Base-by-base conservation (phyloP, 176 grass and related monocot genomes). In the Typha latifolia region DNA sequence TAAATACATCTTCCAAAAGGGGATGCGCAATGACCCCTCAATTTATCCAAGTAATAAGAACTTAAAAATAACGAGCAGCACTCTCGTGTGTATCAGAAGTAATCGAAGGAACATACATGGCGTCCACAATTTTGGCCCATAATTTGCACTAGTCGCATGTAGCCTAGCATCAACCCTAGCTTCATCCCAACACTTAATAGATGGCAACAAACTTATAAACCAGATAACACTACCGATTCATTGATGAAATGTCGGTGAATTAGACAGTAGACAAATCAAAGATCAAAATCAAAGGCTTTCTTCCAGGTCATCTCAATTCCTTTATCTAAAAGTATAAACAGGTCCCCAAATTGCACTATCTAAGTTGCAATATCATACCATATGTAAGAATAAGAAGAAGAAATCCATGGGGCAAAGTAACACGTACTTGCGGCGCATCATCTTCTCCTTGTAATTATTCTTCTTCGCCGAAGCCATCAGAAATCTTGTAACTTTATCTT, bases 361-460 rank as follows among this genome's bases (percentile, higher is more conserved):
- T 26, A 51, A 12, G 24, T n/a, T 21, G 19, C 22, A 24, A 24
- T 51, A 68, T 22, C 4, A 22, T 49, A 12, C 37, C 43, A 22
- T 13, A 19, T 32, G 37, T 29, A 27, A 12, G 48, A 10, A 9
- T 9, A 9, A 47, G 12, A 51, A 19, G 23, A 68, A 24, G 12
- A 62, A 49, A 61, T 1, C 8, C 1, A 62, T n/a, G 14, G 1
- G 13, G 37, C 37, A 12, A 3, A 14, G 47, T 21, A 49, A 21
- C 14, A 71, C 88, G 86, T 79, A 96, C 92, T 96, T 96, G 49
- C 77, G 77, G 56, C 80, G 74, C 77, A 88, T 84, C 82, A 96
- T 79, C 72, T 83, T 82, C 88, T 96, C 92, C 80, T 96, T 96
- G 69, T 91, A 86, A 71, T 82, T 84, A 34, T 80, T 96, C 82